A percentile compares a stretch with the other conserved stretches of the same genome.
Evolutionary conservation across 1,284 basidiomycete genomes (phyloP).

Genomic region (Caloboletus inedulis): DNA sequence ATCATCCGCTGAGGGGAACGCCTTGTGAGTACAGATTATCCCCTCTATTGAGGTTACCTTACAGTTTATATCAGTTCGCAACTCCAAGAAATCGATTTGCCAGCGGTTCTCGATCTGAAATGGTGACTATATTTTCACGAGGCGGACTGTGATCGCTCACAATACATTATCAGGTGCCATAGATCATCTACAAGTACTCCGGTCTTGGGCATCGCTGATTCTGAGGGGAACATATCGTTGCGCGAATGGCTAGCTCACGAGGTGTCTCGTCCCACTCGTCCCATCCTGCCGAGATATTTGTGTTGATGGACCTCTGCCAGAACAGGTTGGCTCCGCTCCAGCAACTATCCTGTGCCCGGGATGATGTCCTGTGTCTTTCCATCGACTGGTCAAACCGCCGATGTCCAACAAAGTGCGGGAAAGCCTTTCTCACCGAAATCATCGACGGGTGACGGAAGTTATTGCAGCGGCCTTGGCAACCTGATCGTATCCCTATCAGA

Average conservation of each 20-base stretch:
- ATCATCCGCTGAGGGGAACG: slow-evolving; percentile 1
- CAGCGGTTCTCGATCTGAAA: slow-evolving; percentile 91
- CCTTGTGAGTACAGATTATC: slow-evolving; percentile 11
- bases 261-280: slow-evolving; percentile 35
- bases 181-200: slow-evolving; percentile 40
- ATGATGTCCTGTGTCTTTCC: slow-evolving; percentile 74
- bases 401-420: slow-evolving; percentile 30
- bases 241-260: slow-evolving; percentile 52
- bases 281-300: neutral
- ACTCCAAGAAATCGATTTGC: slow-evolving; percentile 67
- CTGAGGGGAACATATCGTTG: slow-evolving; percentile 74
- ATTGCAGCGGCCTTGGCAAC: slow-evolving; percentile 46
- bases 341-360: slow-evolving; percentile 54
- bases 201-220: slow-evolving; percentile 72
- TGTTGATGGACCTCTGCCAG: slow-evolving; percentile 32
- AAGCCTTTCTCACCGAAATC: neutral
- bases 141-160: neutral
- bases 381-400: slow-evolving; percentile 83
- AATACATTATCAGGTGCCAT: slow-evolving; percentile 50
- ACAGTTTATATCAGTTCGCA: slow-evolving; percentile 47
- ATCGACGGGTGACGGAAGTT: neutral
- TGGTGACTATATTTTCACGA: slow-evolving; percentile 54
- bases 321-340: slow-evolving; percentile 44
- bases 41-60: neutral
- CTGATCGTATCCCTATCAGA: slow-evolving; percentile 80